Evolutionary conservation across 2,329 filamentous ascomycete species (phyloP), one percentile per base, ranked within the genome.

Genomic region (Lachnellula occidentalis): DNA sequence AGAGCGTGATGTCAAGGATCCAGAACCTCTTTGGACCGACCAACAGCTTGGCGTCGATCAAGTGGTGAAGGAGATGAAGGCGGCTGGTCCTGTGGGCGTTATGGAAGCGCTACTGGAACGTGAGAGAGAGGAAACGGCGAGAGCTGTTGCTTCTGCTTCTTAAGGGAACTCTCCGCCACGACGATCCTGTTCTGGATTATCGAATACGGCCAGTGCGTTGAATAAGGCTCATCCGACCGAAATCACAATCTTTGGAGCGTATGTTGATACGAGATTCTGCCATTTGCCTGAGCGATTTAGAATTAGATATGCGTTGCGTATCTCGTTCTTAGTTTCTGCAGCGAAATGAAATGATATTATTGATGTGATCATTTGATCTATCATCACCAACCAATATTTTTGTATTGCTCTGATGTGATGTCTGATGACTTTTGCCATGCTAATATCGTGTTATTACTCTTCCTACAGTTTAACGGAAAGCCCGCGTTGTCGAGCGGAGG

Each of bases 21-120:
- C 81, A 41, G 74, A 82, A 68, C 86, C 92, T n/a, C 85, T 99
- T 41, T 99, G 94, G 94, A 94, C 89, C 2, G 85, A 96, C 66
- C 78, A 81, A 65, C 94, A 99, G 78, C 82, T 99, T 53, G 89
- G 87, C 41, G 79, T 96, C 47, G 80, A 83, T 56, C 78, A 88
- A 66, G 76, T 82, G 14, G 76, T 83, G 49, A 76, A 80, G 67
- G 81, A 86, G 69, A 80, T 90, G 65, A 74, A 76, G 66, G 76
- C 75, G 34, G 73, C 71, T 17, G 72, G 71, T 22, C 65, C 65
- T 37, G 67, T 71, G 57, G 68, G 74, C 36, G 67, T 85, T 61
- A 82, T 81, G 56, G 81, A 86, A 67, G 74, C 78, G 42, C 73
- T 86, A 45, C 77, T 86, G 37, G 81, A 80, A 68, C 76, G 77